These are phyloP conservation scores for Datisca glomerata DNA, from an alignment of 306 rosid species.

Conservation along the genomic window DNA sequence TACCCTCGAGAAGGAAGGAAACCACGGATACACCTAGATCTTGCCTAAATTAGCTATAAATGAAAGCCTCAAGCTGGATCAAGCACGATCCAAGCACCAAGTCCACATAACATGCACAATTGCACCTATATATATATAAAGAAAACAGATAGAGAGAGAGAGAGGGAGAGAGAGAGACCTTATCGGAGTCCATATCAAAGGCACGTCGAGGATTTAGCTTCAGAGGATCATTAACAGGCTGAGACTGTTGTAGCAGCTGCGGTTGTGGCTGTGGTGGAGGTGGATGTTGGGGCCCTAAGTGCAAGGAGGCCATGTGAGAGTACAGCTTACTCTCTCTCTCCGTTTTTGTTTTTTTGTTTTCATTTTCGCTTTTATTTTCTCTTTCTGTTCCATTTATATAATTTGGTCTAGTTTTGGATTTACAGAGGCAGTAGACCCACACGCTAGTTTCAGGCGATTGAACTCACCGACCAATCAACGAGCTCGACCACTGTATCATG, in stretches of 20 bases:
- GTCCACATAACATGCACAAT: neutral
- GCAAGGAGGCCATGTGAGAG: slow-evolving; percentile 72
- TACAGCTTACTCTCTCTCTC: slow-evolving; percentile 9
- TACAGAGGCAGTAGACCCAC: slow-evolving; percentile 12
- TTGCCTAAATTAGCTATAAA: slow-evolving; percentile 21
- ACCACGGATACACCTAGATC: slow-evolving; percentile 32
- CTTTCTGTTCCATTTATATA: too few species aligned
- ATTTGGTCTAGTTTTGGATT: neutral
- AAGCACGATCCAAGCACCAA: slow-evolving; percentile 33
- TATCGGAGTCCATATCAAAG: slow-evolving; percentile 52
- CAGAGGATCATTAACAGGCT: slow-evolving; percentile 27
- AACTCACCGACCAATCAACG: slow-evolving; percentile 5
- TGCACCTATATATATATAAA: neutral
- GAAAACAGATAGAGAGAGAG: neutral
- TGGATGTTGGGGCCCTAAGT: slow-evolving; percentile 68
- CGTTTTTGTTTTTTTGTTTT: neutral
- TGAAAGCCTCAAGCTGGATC: slow-evolving; percentile 32
- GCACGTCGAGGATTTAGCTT: slow-evolving; percentile 33
- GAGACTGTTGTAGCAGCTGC: slow-evolving; percentile 11
- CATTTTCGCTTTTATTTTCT: slow-evolving; percentile 5
- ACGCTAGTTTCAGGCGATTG: neutral
- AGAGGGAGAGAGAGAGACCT: slow-evolving; percentile 33
- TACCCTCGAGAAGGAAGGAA: slow-evolving; percentile 15
- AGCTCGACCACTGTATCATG: slow-evolving; percentile 8
- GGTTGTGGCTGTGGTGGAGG: slow-evolving; percentile 36